Conservation (phyloP, 805 yeast species). For the Lipomyces oligophaga region DNA sequence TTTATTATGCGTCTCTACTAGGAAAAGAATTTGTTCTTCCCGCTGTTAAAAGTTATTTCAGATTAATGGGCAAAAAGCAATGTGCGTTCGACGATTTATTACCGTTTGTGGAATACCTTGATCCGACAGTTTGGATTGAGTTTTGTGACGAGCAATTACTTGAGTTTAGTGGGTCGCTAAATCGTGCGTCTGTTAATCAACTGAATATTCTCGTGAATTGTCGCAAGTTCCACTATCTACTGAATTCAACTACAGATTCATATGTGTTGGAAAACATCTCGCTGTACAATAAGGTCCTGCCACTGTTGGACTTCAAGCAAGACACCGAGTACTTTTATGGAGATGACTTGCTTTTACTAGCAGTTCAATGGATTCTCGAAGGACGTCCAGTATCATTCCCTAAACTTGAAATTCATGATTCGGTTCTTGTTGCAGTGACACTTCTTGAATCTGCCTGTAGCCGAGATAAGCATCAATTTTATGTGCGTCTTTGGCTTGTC, state of each 20-base stretch:
- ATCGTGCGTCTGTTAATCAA: conserved; percentile 2
- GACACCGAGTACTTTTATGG: conserved; percentile 70
- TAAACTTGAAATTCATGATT: conserved; percentile 28
- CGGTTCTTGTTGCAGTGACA: conserved; percentile 43
- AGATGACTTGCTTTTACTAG: conserved; percentile 59
- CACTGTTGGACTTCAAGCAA: conserved; percentile 41
- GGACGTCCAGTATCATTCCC: conserved; percentile 28
- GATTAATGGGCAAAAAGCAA: conserved; percentile 49
- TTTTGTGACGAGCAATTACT: conserved; percentile 14
- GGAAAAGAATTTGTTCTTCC: conserved; percentile 5
- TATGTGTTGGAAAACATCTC: conserved; percentile 37
- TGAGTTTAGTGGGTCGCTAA: background rate
- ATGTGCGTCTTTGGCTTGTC: conserved; percentile 66
- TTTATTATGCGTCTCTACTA: conserved; percentile 44
- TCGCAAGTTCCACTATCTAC: conserved; percentile 48
- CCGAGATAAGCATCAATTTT: conserved; percentile 68
- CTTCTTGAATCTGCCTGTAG: conserved; percentile 55
- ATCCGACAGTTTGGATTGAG: conserved; percentile 33
- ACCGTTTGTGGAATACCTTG: conserved; percentile 32
- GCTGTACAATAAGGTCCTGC: conserved; percentile 43
- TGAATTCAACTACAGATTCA: conserved; percentile 30
- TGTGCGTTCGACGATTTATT: conserved; percentile 64
- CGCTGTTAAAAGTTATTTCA: conserved; percentile 43
- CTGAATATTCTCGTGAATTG: conserved; percentile 40
- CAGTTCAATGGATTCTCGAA: conserved; percentile 41